Percentiles rank a stretch among this genome's conserved stretches.
Conservation (phyloP, 1,139 yeast genomes). For the Saccharomycopsis phalli region DNA sequence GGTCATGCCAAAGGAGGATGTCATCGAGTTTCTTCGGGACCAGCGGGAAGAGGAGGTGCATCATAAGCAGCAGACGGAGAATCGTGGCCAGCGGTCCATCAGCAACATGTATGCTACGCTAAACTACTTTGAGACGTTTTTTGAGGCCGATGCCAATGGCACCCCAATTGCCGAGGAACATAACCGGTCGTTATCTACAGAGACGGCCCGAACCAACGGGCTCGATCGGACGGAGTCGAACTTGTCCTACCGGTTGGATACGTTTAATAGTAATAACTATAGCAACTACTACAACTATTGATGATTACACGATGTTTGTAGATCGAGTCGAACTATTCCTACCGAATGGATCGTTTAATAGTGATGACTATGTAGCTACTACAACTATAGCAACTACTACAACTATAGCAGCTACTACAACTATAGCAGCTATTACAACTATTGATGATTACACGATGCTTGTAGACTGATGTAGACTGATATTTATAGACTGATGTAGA, state of each 20-base stretch:
- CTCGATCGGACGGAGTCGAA: slow-evolving; percentile 70
- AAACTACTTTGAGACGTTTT: slow-evolving; percentile 20
- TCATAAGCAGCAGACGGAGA: slow-evolving; percentile 6
- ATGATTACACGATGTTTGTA: too few relatives aligned
- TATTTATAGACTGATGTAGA: too few relatives aligned
- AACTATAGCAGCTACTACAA: too few relatives aligned
- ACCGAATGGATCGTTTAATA: too few relatives aligned
- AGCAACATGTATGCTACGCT: slow-evolving; percentile 20
- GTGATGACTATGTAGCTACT: too few relatives aligned
- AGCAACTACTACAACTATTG: slow-evolving; percentile 9
- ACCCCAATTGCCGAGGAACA: slow-evolving; percentile 25
- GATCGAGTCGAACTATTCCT: too few relatives aligned
- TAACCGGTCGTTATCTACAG: slow-evolving; percentile 42
- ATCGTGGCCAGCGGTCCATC: slow-evolving; percentile 15
- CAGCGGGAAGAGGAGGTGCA: slow-evolving; percentile 13
- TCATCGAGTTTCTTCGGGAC: slow-evolving; percentile 27
- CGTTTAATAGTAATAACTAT: slow-evolving; percentile 17
- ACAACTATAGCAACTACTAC: too few relatives aligned
- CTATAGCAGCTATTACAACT: too few relatives aligned
- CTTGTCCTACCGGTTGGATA: slow-evolving; percentile 37
- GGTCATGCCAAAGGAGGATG: slow-evolving; percentile 20
- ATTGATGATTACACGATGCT: too few relatives aligned
- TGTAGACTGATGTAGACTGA: too few relatives aligned
- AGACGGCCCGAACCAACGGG: slow-evolving; percentile 46
- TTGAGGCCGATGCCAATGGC: slow-evolving; percentile 13